A percentile compares a stretch with the other conserved stretches of the same genome.
phyloP scores from a whole-genome alignment of 176 grass and related monocot species.

The Otatea glauca region DNA sequence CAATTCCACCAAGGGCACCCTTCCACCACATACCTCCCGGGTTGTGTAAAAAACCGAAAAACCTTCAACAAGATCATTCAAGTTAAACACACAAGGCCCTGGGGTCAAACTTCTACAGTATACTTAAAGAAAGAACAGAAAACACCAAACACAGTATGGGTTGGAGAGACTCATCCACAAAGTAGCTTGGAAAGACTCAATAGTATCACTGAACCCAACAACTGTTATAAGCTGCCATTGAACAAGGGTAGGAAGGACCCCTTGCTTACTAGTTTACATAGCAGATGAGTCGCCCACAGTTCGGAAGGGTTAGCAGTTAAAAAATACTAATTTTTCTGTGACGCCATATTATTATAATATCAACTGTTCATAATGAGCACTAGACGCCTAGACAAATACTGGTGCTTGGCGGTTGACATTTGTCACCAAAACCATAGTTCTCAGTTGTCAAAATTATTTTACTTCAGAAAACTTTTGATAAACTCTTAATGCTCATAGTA shows the following conservation, averaged over 20 bases:
- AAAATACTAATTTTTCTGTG: background rate
- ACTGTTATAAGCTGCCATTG: background rate
- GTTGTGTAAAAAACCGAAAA: slow-evolving; percentile 92
- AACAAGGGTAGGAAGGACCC: background rate
- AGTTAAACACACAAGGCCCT: slow-evolving; percentile 76
- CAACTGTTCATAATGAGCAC: background rate
- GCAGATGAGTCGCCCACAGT: background rate
- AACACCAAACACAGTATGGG: slow-evolving; percentile 10
- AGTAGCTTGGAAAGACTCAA: slow-evolving; percentile 1
- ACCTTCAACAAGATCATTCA: slow-evolving; percentile 99
- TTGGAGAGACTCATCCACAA: background rate
- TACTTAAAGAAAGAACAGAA: slow-evolving; percentile 47
- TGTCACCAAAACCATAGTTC: background rate
- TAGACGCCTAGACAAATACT: background rate
- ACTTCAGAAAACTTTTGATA: background rate
- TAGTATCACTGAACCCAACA: background rate
- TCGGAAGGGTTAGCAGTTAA: background rate
- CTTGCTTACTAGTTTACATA: background rate
- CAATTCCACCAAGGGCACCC: slow-evolving; percentile 93
- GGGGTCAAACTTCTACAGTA: slow-evolving; percentile 54
- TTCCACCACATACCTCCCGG: slow-evolving; percentile 89
- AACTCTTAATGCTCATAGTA: background rate
- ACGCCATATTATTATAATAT: background rate
- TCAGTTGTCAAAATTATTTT: background rate
- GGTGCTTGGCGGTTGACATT: background rate